Evolutionary conservation across 805 yeast genomes (phyloP), one percentile per base, ranked within the genome.

Genomic region (Starmerella tilneyi): DNA sequence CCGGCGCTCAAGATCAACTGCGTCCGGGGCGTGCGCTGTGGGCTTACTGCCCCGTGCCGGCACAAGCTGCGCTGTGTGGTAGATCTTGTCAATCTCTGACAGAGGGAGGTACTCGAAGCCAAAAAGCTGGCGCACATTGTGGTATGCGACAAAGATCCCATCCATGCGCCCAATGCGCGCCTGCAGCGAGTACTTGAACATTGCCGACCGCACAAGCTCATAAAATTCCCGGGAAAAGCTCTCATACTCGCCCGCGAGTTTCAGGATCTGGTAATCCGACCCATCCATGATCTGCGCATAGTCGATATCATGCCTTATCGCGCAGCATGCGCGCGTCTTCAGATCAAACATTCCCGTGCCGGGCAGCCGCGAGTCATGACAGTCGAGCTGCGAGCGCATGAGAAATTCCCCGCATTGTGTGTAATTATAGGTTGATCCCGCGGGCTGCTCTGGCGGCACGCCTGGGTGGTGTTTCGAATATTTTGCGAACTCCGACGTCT

Each of bases 81-180:
- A 67, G 8, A 76, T 66, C 45, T 69, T 64, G 60, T 89, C 96
- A 51, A 89, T 73, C 31, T 78, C 83, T 1, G 67, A 63, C 41
- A 88, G 65, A 1, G 94, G 88, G 23, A 89, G 60, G 61, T 89
- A 89, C 61, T 86, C 89, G 62, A 86, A 92, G 3, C 96, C 98
- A 63, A 89, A 84, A 55, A 88, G 74, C 39, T 77, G 67, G 24
- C 75, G 70, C 42, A 85, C 73, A 60, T 88, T 89, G 62, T 89
- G 98, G 61, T 79, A 89, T 0, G 96, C 96, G 13, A 89, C 71
- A 54, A 84, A 85, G 2, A 92, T 84, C 5, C 98, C 98, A 63
- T 88, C 96, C 97, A 92, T 89, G 56, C 82, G 78, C 3, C 97
- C 98, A 33, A 89, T 82, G 50, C 96, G 71, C 0, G 96, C 97